These are phyloP conservation scores for Scedosporium aurantiacum DNA, from an alignment of 2,329 filamentous ascomycete genomes.

Conservation along the genomic window DNA sequence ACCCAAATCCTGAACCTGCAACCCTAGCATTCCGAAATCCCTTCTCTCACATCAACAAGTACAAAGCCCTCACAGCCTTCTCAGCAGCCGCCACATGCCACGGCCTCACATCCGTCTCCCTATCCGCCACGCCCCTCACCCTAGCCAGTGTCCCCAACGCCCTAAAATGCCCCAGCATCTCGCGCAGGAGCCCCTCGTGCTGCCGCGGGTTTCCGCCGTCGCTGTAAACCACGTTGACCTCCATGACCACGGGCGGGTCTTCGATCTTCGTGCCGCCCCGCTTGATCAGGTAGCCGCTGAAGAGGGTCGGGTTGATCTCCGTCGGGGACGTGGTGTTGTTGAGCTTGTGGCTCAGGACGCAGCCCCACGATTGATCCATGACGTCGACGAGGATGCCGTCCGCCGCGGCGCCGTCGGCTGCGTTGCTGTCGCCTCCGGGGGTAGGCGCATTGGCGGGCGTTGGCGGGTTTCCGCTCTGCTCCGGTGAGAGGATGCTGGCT, in stretches of 20 bases:
- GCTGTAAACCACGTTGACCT: slow-evolving; percentile 51
- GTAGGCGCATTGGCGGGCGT: slow-evolving; percentile 32
- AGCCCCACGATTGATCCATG: slow-evolving; percentile 66
- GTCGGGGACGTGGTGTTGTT: slow-evolving; percentile 46
- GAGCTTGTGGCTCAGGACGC: slow-evolving; percentile 56
- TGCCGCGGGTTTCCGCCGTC: slow-evolving; percentile 37
- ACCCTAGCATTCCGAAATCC: not conserved
- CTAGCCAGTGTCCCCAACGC: slow-evolving; percentile 58
- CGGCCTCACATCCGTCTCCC: slow-evolving; percentile 52
- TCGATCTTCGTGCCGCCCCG: slow-evolving; percentile 43
- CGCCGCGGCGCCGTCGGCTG: slow-evolving; percentile 31
- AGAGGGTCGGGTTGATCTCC: slow-evolving; percentile 45
- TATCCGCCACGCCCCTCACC: slow-evolving; percentile 50
- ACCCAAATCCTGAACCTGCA: not conserved
- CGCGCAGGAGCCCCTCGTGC: slow-evolving; percentile 55
- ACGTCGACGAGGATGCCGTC: slow-evolving; percentile 62
- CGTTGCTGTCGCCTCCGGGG: slow-evolving; percentile 25
- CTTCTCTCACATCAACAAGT: slow-evolving; percentile 45
- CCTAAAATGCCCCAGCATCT: slow-evolving; percentile 60
- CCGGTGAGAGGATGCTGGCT: slow-evolving; percentile 46
- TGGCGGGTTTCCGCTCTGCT: slow-evolving; percentile 40
- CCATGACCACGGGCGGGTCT: slow-evolving; percentile 49
- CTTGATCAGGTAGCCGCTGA: slow-evolving; percentile 57
- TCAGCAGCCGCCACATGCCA: slow-evolving; percentile 68
- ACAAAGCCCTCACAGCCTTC: slow-evolving; percentile 55